These are phyloP conservation scores for Stramenopiles sp. DNA, from an alignment of 352 stramenopile species.

Conservation along the genomic window DNA sequence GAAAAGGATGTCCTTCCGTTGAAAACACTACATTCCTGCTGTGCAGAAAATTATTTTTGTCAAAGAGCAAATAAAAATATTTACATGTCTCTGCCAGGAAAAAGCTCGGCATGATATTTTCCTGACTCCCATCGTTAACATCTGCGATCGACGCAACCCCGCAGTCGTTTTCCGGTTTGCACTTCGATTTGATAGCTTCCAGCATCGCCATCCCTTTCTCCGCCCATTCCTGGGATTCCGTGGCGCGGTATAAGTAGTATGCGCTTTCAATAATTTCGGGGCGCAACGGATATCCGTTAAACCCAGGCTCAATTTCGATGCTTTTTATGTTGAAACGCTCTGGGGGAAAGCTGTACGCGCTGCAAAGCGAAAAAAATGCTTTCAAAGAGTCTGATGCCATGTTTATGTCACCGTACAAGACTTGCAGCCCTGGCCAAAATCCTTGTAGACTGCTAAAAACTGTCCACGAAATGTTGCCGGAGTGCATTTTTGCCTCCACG, in stretches of 20 bases:
- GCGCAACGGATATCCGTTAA: slow-evolving; percentile 63
- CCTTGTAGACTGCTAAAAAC: slow-evolving; percentile 67
- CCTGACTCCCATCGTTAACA: slow-evolving; percentile 60
- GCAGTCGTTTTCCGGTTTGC: slow-evolving; percentile 22
- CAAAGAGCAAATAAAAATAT: slow-evolving; percentile 97
- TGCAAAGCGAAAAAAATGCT: slow-evolving; percentile 76
- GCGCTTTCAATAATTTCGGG: slow-evolving; percentile 91
- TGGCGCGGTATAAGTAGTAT: slow-evolving; percentile 80
- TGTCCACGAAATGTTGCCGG: slow-evolving; percentile 24
- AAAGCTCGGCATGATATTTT: slow-evolving; percentile 95
- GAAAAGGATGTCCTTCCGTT: not conserved
- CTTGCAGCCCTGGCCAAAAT: slow-evolving; percentile 88
- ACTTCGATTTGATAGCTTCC: slow-evolving; percentile 58
- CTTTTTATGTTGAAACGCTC: slow-evolving; percentile 67
- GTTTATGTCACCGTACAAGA: slow-evolving; percentile 70
- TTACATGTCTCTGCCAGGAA: slow-evolving; percentile 96
- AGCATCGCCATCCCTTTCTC: slow-evolving; percentile 62
- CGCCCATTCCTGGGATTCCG: slow-evolving; percentile 56
- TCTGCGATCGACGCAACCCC: slow-evolving; percentile 38
- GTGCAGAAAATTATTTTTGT: slow-evolving; percentile 22
- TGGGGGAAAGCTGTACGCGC: slow-evolving; percentile 78
- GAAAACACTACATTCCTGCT: not conserved
- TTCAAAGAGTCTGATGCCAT: slow-evolving; percentile 68
- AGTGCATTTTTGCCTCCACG: slow-evolving; percentile 60
- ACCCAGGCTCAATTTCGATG: slow-evolving; percentile 29